Evolutionary conservation across 805 yeast genomes (phyloP), one percentile per base, ranked within the genome.

Genomic region (Clavispora vitiphila): DNA sequence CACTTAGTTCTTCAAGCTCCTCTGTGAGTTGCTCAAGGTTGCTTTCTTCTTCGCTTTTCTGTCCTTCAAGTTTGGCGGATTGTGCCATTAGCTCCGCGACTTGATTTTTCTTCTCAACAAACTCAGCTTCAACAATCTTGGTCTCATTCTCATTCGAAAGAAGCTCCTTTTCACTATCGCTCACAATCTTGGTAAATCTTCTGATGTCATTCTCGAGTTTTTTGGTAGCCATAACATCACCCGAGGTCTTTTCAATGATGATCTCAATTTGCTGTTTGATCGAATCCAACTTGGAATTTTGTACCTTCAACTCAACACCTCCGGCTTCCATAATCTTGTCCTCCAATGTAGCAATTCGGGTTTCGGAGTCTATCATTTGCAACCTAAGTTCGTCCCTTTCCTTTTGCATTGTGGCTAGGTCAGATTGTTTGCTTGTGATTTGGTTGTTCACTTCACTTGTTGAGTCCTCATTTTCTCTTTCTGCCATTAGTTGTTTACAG

Each of bases 261-360:
- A 83, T 75, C 40, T 81, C 86, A 22, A 85, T 74, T 53, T 78
- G 76, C 51, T 84, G 86, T 34, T 71, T 68, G 25, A 84, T 69
- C 1, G 95, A 83, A 52, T 81, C 89, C 8, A 93, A 96, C 55
- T 80, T 84, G 1, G 95, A 77, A 46, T 80, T 83, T 54, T 89
- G 96, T 46, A 85, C 60, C 42, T 86, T 79, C 48, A 93, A 69
- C 47, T 80, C 80, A 8, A 86, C 82, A 46, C 99, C 99, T 40
- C 99, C 99, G 40, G 87, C 83, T 38, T 85, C 82, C 86, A 90
- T 79, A 30, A 93, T 87, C 55, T 81, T 75, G 42, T 82, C 86
- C 50, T 88, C 90, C 3, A 90, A 64, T 0, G 52, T 69, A 10
- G 72, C 69, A 31, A 93, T 84, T 43, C 76, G 69, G 6, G 61